Conservation (phyloP, 257 asterid species). For the Nicotiana attenuata region DNA sequence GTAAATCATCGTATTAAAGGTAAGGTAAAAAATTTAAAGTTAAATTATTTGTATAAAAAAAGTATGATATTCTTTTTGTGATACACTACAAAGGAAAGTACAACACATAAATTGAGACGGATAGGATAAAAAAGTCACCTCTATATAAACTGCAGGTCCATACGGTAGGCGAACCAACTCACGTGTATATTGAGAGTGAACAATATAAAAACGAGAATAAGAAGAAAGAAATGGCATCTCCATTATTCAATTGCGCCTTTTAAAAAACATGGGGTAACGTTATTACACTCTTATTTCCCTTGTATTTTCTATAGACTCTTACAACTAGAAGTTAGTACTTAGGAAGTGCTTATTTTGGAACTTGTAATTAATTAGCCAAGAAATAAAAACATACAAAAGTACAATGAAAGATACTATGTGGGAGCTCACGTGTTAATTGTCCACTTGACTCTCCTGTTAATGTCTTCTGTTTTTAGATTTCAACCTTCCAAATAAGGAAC, state of each 20-base stretch:
- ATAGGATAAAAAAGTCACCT: background rate
- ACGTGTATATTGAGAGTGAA: background rate
- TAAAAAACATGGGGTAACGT: background rate
- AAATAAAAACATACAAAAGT: background rate
- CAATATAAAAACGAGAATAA: background rate
- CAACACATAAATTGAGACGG: no score
- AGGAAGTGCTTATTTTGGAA: background rate
- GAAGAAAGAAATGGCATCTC: background rate
- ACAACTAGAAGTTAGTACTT: background rate
- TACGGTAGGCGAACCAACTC: background rate
- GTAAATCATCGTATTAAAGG: no score
- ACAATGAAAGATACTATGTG: background rate
- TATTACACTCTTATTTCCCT: background rate
- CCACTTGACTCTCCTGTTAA: background rate
- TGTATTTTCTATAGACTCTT: no score
- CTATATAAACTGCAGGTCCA: background rate
- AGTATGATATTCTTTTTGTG: no score
- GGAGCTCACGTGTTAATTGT: conserved; percentile 6
- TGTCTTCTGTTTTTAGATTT: conserved; percentile 2
- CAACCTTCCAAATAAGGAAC: conserved; percentile 26
- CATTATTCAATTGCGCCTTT: background rate
- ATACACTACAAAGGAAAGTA: background rate
- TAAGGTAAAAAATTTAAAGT: no score
- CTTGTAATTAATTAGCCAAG: background rate
- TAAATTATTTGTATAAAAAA: no score